Conservation (phyloP, 345 rosid species). For the Syzygium aromaticum region DNA sequence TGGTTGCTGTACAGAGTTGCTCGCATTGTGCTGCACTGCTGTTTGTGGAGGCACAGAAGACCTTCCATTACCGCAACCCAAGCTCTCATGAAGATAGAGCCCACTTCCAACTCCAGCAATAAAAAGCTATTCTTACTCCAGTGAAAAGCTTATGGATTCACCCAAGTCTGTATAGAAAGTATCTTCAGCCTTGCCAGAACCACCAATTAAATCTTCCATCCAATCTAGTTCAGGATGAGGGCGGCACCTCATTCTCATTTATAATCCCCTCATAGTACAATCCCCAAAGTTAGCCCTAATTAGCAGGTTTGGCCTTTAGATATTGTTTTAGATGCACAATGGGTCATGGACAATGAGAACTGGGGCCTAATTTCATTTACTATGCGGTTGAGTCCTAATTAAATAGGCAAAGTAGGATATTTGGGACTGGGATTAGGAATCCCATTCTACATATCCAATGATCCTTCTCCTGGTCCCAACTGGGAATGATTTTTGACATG, state of each 20-base stretch:
- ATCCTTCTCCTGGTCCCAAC: too few species aligned
- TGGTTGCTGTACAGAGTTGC: neutral
- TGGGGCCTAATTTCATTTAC: neutral
- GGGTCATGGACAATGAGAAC: neutral
- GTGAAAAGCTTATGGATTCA: too few species aligned
- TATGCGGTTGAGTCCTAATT: neutral
- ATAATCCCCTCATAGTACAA: neutral
- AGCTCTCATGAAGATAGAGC: neutral
- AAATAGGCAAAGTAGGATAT: too few species aligned
- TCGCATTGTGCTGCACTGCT: too few species aligned
- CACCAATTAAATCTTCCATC: too few species aligned
- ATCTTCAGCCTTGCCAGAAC: too few species aligned
- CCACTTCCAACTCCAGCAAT: neutral
- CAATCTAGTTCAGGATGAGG: too few species aligned
- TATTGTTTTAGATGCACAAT: neutral
- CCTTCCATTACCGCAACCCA: neutral
- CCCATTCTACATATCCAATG: too few species aligned
- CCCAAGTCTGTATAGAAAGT: too few species aligned
- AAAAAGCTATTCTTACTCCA: neutral
- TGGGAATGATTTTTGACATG: too few species aligned
- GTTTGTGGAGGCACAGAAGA: neutral
- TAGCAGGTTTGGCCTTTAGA: neutral
- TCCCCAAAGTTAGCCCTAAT: neutral
- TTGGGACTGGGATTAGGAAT: too few species aligned
- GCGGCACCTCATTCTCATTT: neutral